Evolutionary conservation across 169 alveolate species (phyloP).

Genomic region (Blepharisma undulans): DNA sequence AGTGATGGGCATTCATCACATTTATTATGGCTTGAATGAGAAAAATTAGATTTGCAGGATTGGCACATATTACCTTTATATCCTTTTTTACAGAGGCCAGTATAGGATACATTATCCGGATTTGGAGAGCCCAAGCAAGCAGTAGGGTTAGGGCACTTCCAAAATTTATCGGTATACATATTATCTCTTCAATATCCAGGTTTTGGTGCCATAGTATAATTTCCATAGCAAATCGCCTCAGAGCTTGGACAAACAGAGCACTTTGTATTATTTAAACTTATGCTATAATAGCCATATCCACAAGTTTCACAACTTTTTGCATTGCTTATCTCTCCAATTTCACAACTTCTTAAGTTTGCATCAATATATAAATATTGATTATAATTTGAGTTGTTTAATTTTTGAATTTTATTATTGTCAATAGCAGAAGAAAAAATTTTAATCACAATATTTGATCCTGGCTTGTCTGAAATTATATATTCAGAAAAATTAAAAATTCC

Average conservation of each 20-base stretch:
- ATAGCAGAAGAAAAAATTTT: not conserved
- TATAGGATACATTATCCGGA: not conserved
- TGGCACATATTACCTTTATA: constrained; percentile 60
- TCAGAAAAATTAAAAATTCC: not conserved
- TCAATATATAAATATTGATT: not conserved
- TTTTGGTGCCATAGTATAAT: constrained; percentile 38
- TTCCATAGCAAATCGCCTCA: constrained; percentile 45
- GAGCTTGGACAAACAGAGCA: not conserved
- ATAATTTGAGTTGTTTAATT: not conserved
- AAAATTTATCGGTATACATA: constrained; percentile 38
- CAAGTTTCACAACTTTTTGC: not conserved
- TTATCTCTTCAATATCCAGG: constrained; percentile 48
- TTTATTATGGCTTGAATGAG: constrained; percentile 44
- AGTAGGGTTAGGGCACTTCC: constrained; percentile 28
- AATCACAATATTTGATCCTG: not conserved
- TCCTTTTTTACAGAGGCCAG: constrained; percentile 39
- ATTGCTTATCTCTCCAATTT: not conserved
- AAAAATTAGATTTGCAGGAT: constrained; percentile 60
- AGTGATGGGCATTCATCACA: constrained; percentile 58
- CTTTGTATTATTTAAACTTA: not conserved
- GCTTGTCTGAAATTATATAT: not conserved
- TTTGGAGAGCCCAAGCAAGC: constrained; percentile 52
- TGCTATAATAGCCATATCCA: not conserved
- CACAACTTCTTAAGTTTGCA: not conserved
- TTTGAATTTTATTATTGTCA: not conserved